phyloP scores from a whole-genome alignment of 768 basidiomycete species.

The Lactifluus subvellereus region DNA sequence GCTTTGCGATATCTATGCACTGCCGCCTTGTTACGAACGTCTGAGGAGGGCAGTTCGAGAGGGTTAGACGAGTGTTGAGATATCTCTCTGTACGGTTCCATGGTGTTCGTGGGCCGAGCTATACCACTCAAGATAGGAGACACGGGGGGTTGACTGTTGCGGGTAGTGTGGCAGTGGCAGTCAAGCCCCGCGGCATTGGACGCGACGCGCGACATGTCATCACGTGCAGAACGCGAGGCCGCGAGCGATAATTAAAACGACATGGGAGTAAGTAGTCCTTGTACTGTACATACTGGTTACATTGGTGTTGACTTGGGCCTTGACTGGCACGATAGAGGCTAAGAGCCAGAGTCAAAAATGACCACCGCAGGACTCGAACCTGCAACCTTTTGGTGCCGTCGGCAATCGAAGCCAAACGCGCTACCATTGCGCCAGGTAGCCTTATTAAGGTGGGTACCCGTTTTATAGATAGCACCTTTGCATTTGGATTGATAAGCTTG shows the following conservation, averaged over 20 bases:
- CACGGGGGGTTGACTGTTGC: neutral
- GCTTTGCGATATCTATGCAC: conserved; percentile 36
- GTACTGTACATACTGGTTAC: neutral
- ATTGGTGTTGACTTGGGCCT: no score
- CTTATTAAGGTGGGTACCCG: neutral
- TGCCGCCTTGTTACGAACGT: conserved; percentile 45
- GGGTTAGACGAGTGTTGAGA: conserved; percentile 75
- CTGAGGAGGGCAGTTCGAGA: conserved; percentile 60
- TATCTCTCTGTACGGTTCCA: conserved; percentile 39
- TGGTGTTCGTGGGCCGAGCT: conserved; percentile 20
- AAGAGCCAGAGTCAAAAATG: conserved; percentile 13
- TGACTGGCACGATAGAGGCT: no score
- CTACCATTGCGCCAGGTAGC: conserved; percentile 86
- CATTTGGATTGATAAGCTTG: neutral
- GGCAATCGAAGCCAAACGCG: conserved; percentile 90
- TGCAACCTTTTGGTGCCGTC: conserved; percentile 86
- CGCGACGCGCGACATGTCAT: conserved; percentile 2
- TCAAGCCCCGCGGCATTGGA: neutral
- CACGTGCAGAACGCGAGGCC: conserved; percentile 3
- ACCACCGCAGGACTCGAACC: conserved; percentile 91
- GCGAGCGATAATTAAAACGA: neutral
- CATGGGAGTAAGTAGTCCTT: neutral
- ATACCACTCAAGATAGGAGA: neutral
- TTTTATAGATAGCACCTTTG: neutral
- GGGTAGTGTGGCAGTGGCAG: neutral